Evolutionary conservation across 805 yeast genomes (phyloP).

Genomic region (Starmerella potacharoeniae): DNA sequence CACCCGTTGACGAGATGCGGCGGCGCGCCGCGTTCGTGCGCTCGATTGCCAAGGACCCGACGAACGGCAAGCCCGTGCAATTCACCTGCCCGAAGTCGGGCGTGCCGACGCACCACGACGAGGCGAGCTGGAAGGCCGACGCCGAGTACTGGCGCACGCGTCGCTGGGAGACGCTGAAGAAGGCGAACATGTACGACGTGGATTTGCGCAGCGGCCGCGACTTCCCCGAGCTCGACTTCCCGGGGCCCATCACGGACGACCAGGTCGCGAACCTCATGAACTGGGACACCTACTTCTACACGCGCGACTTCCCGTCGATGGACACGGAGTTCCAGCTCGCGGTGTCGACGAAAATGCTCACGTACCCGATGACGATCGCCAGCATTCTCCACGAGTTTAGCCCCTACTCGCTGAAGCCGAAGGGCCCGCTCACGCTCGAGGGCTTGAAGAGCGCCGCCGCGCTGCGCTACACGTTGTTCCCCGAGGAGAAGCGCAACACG

Average conservation of each 20-base stretch:
- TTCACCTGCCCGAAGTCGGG: conserved; percentile 90
- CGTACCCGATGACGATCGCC: conserved; percentile 85
- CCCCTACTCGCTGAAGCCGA: conserved; percentile 70
- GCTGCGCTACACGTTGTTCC: conserved; percentile 77
- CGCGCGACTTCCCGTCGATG: conserved; percentile 89
- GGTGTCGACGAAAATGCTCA: conserved; percentile 85
- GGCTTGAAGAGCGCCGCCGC: conserved; percentile 93
- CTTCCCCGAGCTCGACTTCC: conserved; percentile 93
- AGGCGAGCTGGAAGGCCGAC: conserved; percentile 82
- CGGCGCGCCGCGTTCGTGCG: conserved; percentile 85
- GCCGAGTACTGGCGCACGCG: conserved; percentile 54
- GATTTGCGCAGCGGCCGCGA: conserved; percentile 88
- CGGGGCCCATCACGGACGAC: conserved; percentile 65
- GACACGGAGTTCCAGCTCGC: conserved; percentile 94
- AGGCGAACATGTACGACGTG: conserved; percentile 87
- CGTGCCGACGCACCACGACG: conserved; percentile 88
- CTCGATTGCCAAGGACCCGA: conserved; percentile 82
- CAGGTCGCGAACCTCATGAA: conserved; percentile 58
- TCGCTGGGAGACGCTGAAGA: conserved; percentile 62
- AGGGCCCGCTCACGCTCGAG: conserved; percentile 80
- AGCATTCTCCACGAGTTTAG: conserved; percentile 72
- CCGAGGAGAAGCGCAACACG: conserved; percentile 44
- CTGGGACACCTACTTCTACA: conserved; percentile 92
- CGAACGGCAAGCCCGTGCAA: conserved; percentile 65
- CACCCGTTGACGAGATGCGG: conserved; percentile 78